These are phyloP conservation scores for Cornus controversa DNA, from an alignment of 148 eudicot species.

Conservation along the genomic window DNA sequence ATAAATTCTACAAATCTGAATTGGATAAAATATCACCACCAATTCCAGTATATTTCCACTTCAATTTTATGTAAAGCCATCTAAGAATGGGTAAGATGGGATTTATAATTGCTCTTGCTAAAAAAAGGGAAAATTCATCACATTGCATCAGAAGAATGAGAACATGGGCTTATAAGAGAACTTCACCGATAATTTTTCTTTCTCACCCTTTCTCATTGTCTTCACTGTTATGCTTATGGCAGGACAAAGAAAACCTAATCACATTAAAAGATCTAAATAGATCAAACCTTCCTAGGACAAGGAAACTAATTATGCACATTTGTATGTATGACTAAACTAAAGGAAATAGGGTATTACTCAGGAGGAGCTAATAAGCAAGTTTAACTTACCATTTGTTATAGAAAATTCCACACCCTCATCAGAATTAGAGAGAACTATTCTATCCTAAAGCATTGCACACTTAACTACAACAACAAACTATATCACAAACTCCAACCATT, in stretches of 20 bases:
- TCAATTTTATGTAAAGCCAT: slow-evolving; percentile 29
- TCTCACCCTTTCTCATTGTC: slow-evolving; percentile 46
- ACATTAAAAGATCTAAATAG: neutral
- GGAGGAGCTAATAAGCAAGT: neutral
- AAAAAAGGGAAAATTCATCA: neutral
- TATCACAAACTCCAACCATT: neutral
- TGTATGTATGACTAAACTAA: neutral
- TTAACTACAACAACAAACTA: slow-evolving; percentile 32
- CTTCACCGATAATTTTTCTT: slow-evolving; percentile 34
- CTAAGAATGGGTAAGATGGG: slow-evolving; percentile 20
- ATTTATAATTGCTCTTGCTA: neutral
- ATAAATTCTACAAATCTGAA: too few species aligned
- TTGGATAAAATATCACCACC: neutral
- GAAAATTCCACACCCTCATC: slow-evolving; percentile 32
- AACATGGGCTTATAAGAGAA: slow-evolving; percentile 31
- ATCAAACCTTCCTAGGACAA: neutral
- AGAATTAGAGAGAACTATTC: slow-evolving; percentile 30
- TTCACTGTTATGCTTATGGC: slow-evolving; percentile 43
- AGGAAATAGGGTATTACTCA: neutral
- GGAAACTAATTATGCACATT: neutral
- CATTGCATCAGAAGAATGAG: neutral
- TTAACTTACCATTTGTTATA: slow-evolving; percentile 40
- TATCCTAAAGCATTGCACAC: slow-evolving; percentile 46
- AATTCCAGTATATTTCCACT: slow-evolving; percentile 11
- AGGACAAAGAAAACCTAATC: slow-evolving; percentile 20